Conservation (phyloP, 768 basidiomycete species). For the Pisolithus tinctorius region DNA sequence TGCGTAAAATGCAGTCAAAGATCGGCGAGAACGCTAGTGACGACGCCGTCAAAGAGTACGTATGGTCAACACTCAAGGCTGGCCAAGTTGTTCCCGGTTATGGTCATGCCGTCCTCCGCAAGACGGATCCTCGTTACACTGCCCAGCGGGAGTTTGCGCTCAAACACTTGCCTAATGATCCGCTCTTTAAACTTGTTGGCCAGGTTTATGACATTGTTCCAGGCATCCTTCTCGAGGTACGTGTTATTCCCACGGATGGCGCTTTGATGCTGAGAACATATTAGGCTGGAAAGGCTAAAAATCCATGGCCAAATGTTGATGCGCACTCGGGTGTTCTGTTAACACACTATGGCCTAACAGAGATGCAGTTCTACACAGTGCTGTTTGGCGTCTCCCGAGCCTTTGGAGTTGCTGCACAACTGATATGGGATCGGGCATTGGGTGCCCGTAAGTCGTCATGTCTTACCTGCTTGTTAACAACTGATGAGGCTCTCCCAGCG, state of each 20-base stretch:
- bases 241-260: conserved; percentile 3
- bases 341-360: conserved; percentile 76
- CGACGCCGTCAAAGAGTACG: conserved; percentile 86
- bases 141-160: conserved; percentile 87
- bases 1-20: conserved; percentile 86
- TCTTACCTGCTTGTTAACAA: neutral
- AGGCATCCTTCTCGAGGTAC: conserved; percentile 78
- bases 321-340: conserved; percentile 91
- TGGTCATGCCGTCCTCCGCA: conserved; percentile 80
- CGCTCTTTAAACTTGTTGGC: conserved; percentile 90
- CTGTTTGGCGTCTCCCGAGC: conserved; percentile 96
- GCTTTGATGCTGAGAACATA: neutral
- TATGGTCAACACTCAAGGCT: conserved; percentile 89
- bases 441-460: conserved; percentile 68
- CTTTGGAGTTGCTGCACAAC: conserved; percentile 81
- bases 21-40: conserved; percentile 83
- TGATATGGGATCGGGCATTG: conserved; percentile 91
- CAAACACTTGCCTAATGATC: conserved; percentile 80
- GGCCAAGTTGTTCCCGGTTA: conserved; percentile 95
- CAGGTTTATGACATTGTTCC: conserved; percentile 88
- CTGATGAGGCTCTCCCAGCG: conserved; percentile 33
- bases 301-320: conserved; percentile 96
- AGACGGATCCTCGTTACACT: conserved; percentile 89
- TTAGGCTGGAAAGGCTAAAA: conserved; percentile 87
- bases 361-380: conserved; percentile 97